Evolutionary conservation across 306 rosid genomes (phyloP).

Genomic region (Fagus sylvatica): DNA sequence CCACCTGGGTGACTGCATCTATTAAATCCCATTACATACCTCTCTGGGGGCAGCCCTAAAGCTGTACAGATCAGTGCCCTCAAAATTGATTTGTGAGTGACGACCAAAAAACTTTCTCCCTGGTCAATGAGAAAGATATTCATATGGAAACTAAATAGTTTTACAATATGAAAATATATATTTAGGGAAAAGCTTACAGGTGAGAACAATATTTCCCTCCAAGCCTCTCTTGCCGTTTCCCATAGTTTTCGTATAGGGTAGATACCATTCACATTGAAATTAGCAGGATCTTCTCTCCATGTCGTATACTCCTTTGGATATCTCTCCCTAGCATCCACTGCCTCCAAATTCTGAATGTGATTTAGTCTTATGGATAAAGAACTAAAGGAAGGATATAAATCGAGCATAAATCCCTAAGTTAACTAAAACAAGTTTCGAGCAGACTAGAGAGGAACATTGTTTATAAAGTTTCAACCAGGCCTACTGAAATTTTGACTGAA

Average conservation of each 20-base stretch:
- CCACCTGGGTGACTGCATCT: not conserved
- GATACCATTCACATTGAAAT: slow-evolving; percentile 55
- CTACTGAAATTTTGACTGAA: not conserved
- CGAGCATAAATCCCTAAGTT: slow-evolving; percentile 7
- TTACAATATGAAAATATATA: not conserved
- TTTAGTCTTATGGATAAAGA: slow-evolving; percentile 40
- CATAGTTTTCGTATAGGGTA: slow-evolving; percentile 65
- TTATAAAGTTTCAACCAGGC: not conserved
- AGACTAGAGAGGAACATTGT: not conserved
- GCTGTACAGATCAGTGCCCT: slow-evolving; percentile 76
- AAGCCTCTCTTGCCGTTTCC: slow-evolving; percentile 64
- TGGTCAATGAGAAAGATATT: slow-evolving; percentile 28
- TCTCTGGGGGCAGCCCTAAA: slow-evolving; percentile 67
- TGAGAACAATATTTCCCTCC: slow-evolving; percentile 68
- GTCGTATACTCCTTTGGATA: slow-evolving; percentile 52
- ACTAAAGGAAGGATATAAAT: slow-evolving; percentile 12
- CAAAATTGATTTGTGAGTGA: slow-evolving; percentile 81
- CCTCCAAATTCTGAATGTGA: slow-evolving; percentile 58
- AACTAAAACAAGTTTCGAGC: not conserved
- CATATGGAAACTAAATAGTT: not conserved
- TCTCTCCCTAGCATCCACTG: slow-evolving; percentile 52
- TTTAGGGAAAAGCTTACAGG: slow-evolving; percentile 49
- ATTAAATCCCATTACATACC: slow-evolving; percentile 37
- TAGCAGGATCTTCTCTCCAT: slow-evolving; percentile 86
- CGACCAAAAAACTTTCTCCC: slow-evolving; percentile 71